A percentile compares a stretch with the other conserved stretches of the same genome.
phyloP scores from a whole-genome alignment of 495 filamentous ascomycete species.

The Daldinia bambusicola region DNA sequence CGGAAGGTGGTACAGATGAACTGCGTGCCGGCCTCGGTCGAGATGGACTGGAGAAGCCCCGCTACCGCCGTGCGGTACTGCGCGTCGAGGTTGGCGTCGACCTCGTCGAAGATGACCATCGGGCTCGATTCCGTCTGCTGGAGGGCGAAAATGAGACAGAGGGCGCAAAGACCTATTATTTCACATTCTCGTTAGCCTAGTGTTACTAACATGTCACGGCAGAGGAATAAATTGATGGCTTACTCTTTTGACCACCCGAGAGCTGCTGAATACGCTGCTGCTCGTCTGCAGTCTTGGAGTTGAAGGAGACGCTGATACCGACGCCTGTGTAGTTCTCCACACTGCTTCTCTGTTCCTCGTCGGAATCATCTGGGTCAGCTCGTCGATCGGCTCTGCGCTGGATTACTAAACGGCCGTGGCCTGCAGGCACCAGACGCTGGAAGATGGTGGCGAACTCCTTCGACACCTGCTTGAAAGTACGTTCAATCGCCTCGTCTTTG shows the following conservation, averaged over 20 bases:
- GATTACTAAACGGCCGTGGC: conserved; percentile 90
- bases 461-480: conserved; percentile 97
- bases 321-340: conserved; percentile 98
- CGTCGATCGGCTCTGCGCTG: conserved; percentile 85
- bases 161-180: conserved; percentile 81
- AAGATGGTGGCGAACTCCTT: conserved; percentile 92
- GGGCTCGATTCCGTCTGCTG: conserved; percentile 96
- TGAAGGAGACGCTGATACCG: conserved; percentile 98
- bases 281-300: conserved; percentile 93
- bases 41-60: conserved; percentile 82
- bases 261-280: conserved; percentile 98
- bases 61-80: conserved; percentile 97
- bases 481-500: conserved; percentile 95
- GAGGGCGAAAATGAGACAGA: conserved; percentile 98
- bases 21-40: conserved; percentile 67
- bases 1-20: conserved; percentile 96
- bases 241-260: conserved; percentile 96
- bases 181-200: conserved; percentile 38
- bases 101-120: conserved; percentile 99
- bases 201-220: not conserved
- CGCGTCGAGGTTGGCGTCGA: conserved; percentile 97
- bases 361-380: conserved; percentile 71
- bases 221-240: conserved; percentile 44
- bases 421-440: conserved; percentile 92
- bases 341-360: conserved; percentile 70